Evolutionary conservation across 116 monocot genomes (phyloP).

Genomic region (Cymodocea nodosa): DNA sequence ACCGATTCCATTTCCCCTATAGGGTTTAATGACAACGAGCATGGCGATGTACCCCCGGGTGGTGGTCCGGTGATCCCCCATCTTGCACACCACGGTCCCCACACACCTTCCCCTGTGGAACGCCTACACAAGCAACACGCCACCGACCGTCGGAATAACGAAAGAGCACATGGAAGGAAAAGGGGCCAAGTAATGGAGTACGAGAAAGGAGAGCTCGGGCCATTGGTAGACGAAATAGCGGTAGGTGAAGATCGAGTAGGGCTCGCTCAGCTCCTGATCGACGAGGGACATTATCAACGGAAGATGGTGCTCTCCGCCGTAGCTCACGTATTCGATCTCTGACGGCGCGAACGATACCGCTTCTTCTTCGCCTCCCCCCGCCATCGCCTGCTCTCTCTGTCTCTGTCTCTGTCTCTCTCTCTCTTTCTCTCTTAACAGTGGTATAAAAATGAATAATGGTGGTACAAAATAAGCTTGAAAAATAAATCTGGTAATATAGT

Average conservation of each 20-base stretch:
- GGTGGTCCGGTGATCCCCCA: constrained; percentile 72
- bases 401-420: too few relatives aligned
- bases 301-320: constrained; percentile 95
- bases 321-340: constrained; percentile 86
- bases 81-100: constrained; percentile 99
- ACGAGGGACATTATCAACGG: constrained; percentile 85
- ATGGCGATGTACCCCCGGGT: constrained; percentile 95
- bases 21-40: constrained; percentile 94
- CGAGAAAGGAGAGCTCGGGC: constrained; percentile 92
- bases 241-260: constrained; percentile 99
- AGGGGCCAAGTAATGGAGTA: constrained; percentile 10
- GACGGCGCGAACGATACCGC: constrained; percentile 11
- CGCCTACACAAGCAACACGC: constrained; percentile 28
- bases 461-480: too few relatives aligned
- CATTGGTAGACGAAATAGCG: constrained; percentile 99
- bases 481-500: too few relatives aligned
- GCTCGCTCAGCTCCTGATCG: constrained; percentile 98
- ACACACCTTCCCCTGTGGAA: constrained; percentile 88
- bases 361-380: constrained; percentile 1
- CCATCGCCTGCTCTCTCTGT: not conserved
- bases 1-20: constrained; percentile 93
- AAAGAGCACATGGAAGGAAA: not conserved
- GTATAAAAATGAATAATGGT: too few relatives aligned
- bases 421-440: too few relatives aligned
- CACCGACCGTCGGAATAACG: not conserved